Evolutionary conservation across 2,329 filamentous ascomycete species (phyloP), one percentile per base, ranked within the genome.

Genomic region (Chrysosporium keratinophilum): DNA sequence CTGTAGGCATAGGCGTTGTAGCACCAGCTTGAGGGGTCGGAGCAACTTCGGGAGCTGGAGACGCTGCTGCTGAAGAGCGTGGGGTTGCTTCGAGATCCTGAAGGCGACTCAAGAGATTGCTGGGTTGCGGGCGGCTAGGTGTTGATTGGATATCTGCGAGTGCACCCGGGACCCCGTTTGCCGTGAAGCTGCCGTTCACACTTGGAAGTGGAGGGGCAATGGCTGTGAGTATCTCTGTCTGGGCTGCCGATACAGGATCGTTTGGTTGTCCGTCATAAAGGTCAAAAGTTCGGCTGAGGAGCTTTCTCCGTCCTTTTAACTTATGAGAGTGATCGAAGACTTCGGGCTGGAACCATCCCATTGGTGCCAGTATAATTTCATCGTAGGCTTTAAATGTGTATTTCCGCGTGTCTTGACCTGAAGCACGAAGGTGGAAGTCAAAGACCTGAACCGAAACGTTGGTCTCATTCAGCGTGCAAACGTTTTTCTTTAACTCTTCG

Each of bases 361-460:
- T 88, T 0, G 90, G 59, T 0, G 93, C 86, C n/a, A 98, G 77
- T 61, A 95, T 87, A 19, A 94, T 86, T 69, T 97, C 93, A 61
- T 98, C 93, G 64, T 97, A 98, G 0, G 87, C 90, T 75, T 97
- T 97, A 77, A 96, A 97, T 40, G 83, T 81, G 70, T 95, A 97
- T 70, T 95, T 96, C 58, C 84, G 80, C 1, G 93, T 98, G 50
- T 93, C 85, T 66, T 95, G 84, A 51, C 88, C 89, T 1, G 87
- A 85, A 9, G 87, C 87, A 28, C 93, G 85, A 14, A 98, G 79
- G 68, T 97, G 88, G 66, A 97, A 97, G 62, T 94, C 85, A 71
- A 82, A 88, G 2, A 88, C 78, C 69, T 95, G 88, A 3, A 95
- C 89, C 11, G 85, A 90, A 52, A 98, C 87, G 58, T 91, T 87